Percentiles rank a stretch among this genome's conserved stretches.
Evolutionary conservation across 2,329 filamentous ascomycete species (phyloP).

Genomic region (Aspergillus viridinutans): DNA sequence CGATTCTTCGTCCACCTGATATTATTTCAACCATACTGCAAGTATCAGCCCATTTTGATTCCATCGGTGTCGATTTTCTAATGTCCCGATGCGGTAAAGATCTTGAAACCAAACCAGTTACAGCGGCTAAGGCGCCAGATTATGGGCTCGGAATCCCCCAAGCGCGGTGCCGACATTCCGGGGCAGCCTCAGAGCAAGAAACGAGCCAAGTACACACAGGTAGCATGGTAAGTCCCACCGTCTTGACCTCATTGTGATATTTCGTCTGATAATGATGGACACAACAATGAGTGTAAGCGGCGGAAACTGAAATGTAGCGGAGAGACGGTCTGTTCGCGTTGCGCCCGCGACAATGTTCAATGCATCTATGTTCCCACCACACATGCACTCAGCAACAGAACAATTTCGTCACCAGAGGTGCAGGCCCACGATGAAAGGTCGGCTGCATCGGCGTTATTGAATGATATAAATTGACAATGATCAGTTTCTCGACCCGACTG

Average conservation of each 20-base stretch:
- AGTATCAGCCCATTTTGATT: neutral
- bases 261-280: neutral
- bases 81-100: neutral
- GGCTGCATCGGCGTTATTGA: neutral
- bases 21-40: neutral
- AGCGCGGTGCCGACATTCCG: constrained; percentile 6
- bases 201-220: constrained; percentile 34
- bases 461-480: neutral
- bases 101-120: neutral
- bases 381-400: constrained; percentile 10
- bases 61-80: neutral
- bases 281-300: constrained; percentile 69
- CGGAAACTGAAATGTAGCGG: constrained; percentile 73
- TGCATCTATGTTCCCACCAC: constrained; percentile 66
- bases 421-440: constrained; percentile 19
- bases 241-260: neutral
- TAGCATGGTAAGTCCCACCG: constrained; percentile 27
- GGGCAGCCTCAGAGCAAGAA: constrained; percentile 24
- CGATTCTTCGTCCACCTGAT: neutral
- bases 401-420: constrained; percentile 1
- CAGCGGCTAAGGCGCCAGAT: neutral
- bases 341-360: constrained; percentile 56
- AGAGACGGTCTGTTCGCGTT: constrained; percentile 63
- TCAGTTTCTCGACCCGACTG: constrained; percentile 18
- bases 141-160: constrained; percentile 9